These are phyloP conservation scores for Sarocladium oryzae DNA, from an alignment of 2,329 filamentous ascomycete species.

Conservation along the genomic window DNA sequence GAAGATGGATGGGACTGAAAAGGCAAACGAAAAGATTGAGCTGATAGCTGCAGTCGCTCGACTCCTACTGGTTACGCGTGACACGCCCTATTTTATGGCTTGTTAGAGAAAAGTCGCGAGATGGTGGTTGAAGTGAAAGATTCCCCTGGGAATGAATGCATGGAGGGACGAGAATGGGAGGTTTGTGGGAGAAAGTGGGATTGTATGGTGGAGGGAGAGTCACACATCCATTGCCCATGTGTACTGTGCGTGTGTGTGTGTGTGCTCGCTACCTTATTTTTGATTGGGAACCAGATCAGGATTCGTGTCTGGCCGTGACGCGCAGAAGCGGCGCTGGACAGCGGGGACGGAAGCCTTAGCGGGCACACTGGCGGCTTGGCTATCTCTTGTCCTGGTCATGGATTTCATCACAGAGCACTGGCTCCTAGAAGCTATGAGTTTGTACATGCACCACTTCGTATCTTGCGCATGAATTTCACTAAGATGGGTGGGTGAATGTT, in stretches of 20 bases:
- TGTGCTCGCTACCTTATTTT: background rate
- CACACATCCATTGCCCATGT: background rate
- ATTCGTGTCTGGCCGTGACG: background rate
- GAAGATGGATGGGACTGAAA: too few relatives aligned
- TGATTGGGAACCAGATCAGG: background rate
- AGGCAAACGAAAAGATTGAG: too few relatives aligned
- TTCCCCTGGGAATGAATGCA: background rate
- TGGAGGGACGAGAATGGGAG: background rate
- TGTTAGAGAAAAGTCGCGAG: background rate
- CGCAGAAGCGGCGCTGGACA: background rate
- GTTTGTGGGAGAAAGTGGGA: background rate
- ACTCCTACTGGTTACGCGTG: too few relatives aligned
- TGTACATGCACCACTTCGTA: too few relatives aligned
- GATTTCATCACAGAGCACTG: too few relatives aligned
- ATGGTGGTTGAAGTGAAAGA: background rate
- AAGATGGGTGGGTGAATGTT: background rate
- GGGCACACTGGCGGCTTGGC: background rate
- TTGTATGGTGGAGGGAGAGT: background rate
- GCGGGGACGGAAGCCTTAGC: background rate
- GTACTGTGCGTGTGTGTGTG: background rate
- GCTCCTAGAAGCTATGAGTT: too few relatives aligned
- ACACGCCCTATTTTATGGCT: too few relatives aligned
- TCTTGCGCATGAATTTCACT: slow-evolving; percentile 3
- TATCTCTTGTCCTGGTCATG: slow-evolving; percentile 2
- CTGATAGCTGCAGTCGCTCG: too few relatives aligned